Evolutionary conservation across 345 rosid species (phyloP).

Genomic region (Rhodomyrtus tomentosa): DNA sequence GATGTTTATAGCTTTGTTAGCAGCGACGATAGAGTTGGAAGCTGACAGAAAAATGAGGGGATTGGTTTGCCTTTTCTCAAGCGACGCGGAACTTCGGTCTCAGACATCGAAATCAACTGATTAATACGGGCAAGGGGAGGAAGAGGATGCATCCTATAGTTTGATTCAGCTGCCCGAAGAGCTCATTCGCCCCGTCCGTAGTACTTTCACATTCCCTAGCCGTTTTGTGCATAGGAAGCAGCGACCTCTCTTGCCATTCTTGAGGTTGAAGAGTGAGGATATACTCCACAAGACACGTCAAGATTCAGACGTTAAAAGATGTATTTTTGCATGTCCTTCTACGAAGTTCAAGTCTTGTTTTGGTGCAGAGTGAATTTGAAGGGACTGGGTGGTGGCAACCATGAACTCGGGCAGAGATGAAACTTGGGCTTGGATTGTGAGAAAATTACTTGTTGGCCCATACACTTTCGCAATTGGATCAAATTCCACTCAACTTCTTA

Average conservation of each 20-base stretch:
- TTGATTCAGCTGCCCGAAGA: not conserved
- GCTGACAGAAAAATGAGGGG: slow-evolving; percentile 1
- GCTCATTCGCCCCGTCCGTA: not conserved
- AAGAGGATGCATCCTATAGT: not conserved
- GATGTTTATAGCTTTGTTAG: slow-evolving; percentile 32
- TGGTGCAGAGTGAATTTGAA: not conserved
- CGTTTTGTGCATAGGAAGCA: not conserved
- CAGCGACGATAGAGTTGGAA: not conserved
- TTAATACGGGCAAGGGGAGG: not conserved
- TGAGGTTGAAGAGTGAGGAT: not conserved
- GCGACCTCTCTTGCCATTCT: not conserved
- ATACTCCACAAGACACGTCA: not conserved
- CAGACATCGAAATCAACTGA: not conserved
- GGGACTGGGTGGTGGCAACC: not conserved
- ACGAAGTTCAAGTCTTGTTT: not conserved
- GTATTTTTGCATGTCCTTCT: not conserved
- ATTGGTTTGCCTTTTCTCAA: not conserved
- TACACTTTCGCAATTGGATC: not conserved
- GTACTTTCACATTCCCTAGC: not conserved
- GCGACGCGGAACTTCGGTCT: not conserved
- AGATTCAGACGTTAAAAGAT: not conserved
- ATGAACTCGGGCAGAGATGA: not conserved
- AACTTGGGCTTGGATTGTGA: not conserved
- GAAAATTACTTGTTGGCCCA: not conserved
- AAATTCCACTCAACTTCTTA: not conserved